Base-by-base conservation (phyloP, 805 yeast genomes). In the Candida coquimbonensis region DNA sequence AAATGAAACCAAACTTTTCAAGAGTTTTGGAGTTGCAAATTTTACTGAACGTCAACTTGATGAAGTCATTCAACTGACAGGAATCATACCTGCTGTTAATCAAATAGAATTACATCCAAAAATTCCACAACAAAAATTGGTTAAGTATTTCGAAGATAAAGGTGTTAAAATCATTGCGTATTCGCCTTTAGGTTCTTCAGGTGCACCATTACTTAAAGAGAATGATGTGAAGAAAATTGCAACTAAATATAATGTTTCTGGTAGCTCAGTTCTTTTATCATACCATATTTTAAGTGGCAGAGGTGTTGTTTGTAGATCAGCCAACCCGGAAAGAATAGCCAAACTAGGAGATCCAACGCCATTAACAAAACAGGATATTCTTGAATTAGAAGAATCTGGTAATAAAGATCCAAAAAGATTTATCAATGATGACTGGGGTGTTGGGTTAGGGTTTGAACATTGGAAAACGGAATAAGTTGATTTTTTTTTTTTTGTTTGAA, bases 21-120 rank as follows among this genome's bases (percentile, higher is more conserved):
- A 64, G 52, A 73, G 80, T 26, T 69, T 80, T 46, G 86, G 85
- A 43, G 81, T 80, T 9, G 77, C 81, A 11, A 80, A 80, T 59
- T 78, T 66, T 56, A 64, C 72, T 6, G 59, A 64, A 35, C 63
- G 57, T 29, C 63, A 66, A 42, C 49, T 76, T 36, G 61, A 73
- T 43, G 64, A 68, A 35, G 56, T 75, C 19, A 52, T 76, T 14
- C 61, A 64, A 24, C 71, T 67, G 44, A 69, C 75, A 14, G 71
- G 63, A 42, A 73, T 71, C 29, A 72, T 68, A 37, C 86, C 86
- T 5, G 76, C 72, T 3, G 67, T 71, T 17, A 70, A 78, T 52
- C 86, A 81, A 63, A 66, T 80, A 35, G 96, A 88, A 66, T 65
- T 78, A 38, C 95, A 88, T 62, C 89, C 90, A 34, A 76, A 73